Evolutionary conservation across 176 grass and related monocot genomes (phyloP), one percentile per base, ranked within the genome.

Genomic region (Zea luxurians): DNA sequence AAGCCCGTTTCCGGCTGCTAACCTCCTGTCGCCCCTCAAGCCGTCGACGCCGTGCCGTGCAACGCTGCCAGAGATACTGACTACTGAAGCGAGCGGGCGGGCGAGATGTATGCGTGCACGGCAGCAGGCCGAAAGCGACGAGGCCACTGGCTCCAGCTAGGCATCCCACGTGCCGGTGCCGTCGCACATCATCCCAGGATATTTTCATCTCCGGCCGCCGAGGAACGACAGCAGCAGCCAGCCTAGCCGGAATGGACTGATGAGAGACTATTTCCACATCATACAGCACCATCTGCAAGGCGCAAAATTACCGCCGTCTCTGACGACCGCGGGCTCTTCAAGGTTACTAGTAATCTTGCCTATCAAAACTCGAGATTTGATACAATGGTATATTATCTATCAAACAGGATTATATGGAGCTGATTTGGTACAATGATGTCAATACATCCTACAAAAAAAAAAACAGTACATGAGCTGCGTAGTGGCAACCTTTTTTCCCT

Each of bases 41-140:
- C 27, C 27, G 0, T 36, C 45, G 8, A 70, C 2, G 17, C 18
- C 61, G 8, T 40, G 3, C 10, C 42, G n/a, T 70, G 41, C 11
- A 2, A 40, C 10, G 15, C 10, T 70, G 41, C 11, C 6, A 16
- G 12, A 37, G 41, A 45, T 53, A 13, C 1, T 16, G 69, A 27
- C 27, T 27, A 27, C 27, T 27, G 27, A 27, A 27, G 27, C n/a
- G 53, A 4, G 48, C 34, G 2, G n/a, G 20, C 27, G 12, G 7
- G 46, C 2, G 2, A 35, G 34, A 10, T 27, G 27, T 27, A 27
- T 27, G 58, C 55, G 58, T 6, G 42, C 58, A 76, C 73, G 73
- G 58, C 73, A 62, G 58, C 73, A 62, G 57, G 42, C 44, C 41
- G 73, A 76, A 48, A 62, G 42, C 73, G 42, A 76, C 42, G 59